phyloP scores from a whole-genome alignment of 2,329 filamentous ascomycete species.

The Phialemoniopsis sp. region DNA sequence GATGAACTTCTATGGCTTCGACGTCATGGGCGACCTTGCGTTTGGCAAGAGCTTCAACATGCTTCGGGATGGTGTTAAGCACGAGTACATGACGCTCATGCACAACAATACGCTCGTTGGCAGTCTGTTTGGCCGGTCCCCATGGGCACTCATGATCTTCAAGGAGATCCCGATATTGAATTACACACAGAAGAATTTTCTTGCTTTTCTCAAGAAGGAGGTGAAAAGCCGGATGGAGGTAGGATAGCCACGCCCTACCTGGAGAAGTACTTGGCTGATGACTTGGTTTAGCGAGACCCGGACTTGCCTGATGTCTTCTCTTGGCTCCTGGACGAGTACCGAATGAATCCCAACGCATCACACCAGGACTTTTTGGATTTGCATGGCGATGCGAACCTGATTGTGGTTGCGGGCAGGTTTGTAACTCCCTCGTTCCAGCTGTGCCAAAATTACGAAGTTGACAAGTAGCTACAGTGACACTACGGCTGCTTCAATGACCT shows the following conservation, averaged over 20 bases:
- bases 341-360: background rate
- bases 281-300: background rate
- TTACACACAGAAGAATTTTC: slow-evolving; percentile 5
- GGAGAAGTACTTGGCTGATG: too few relatives aligned
- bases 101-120: slow-evolving; percentile 11
- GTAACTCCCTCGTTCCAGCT: background rate
- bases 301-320: slow-evolving; percentile 7
- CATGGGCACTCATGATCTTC: slow-evolving; percentile 13
- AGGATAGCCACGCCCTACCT: background rate
- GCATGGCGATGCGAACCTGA: slow-evolving; percentile 6
- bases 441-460: too few relatives aligned
- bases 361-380: slow-evolving; percentile 1
- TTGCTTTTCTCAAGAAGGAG: slow-evolving; percentile 7
- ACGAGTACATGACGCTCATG: slow-evolving; percentile 9
- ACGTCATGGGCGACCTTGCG: slow-evolving; percentile 26
- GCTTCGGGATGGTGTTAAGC: slow-evolving; percentile 13
- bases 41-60: slow-evolving; percentile 23
- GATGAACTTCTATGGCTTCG: slow-evolving; percentile 24
- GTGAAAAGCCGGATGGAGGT: slow-evolving; percentile 3
- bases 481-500: slow-evolving; percentile 5
- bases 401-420: slow-evolving; percentile 6
- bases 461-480: slow-evolving; percentile 8
- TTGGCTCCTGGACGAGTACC: slow-evolving; percentile 4
- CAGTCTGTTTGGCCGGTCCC: slow-evolving; percentile 9
- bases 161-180: slow-evolving; percentile 18